phyloP scores from a whole-genome alignment of 2,329 filamentous ascomycete genomes.

The Thielaviopsis populi region DNA sequence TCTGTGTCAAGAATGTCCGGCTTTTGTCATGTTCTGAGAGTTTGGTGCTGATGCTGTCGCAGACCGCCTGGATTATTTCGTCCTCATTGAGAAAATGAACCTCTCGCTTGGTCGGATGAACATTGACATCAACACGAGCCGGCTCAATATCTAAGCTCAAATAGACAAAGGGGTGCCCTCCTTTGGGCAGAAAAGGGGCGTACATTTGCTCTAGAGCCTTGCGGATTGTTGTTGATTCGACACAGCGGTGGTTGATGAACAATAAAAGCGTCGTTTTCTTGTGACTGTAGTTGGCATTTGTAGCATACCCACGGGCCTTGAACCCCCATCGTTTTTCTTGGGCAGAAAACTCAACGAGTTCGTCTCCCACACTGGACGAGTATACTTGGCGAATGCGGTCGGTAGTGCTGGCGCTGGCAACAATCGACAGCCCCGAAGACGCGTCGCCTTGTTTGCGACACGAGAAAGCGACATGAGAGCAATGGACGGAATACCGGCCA shows the following conservation, averaged over 20 bases:
- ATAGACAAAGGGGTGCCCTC: conserved; percentile 86
- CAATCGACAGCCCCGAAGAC: conserved; percentile 65
- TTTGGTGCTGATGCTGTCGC: conserved; percentile 59
- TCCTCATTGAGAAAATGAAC: conserved; percentile 97
- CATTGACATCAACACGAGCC: conserved; percentile 84
- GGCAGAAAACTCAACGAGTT: conserved; percentile 62
- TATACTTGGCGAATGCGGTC: conserved; percentile 88
- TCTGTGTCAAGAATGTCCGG: conserved; percentile 88
- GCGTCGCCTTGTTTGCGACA: conserved; percentile 94
- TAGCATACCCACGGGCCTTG: conserved; percentile 63
- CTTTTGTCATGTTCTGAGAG: conserved; percentile 84
- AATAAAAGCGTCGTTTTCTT: conserved; percentile 78
- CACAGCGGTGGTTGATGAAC: conserved; percentile 92
- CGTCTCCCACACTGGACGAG: conserved; percentile 69
- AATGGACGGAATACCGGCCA: conserved; percentile 85
- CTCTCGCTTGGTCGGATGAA: conserved; percentile 92
- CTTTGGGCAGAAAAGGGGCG: conserved; percentile 74
- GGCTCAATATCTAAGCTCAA: conserved; percentile 87
- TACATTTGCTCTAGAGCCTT: conserved; percentile 89
- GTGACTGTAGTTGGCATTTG: conserved; percentile 86
- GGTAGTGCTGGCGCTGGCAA: conserved; percentile 51
- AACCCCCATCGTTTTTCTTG: conserved; percentile 71
- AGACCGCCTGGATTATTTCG: conserved; percentile 79
- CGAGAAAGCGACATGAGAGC: conserved; percentile 77
- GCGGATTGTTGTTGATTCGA: conserved; percentile 77